phyloP scores from a whole-genome alignment of 768 basidiomycete species.

The Hericium erinaceus region DNA sequence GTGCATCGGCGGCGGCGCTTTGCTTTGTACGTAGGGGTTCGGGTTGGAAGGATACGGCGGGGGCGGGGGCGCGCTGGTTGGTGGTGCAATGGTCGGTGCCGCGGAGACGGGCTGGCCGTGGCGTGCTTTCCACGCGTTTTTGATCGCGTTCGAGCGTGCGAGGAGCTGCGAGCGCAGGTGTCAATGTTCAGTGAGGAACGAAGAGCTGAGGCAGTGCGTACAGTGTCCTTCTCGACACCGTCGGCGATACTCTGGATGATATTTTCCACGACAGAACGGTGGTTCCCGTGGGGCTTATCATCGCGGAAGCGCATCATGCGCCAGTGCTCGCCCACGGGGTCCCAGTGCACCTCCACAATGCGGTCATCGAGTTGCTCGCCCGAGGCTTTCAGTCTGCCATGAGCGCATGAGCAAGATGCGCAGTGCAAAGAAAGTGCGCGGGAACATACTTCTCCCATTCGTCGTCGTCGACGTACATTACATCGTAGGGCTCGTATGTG shows the following conservation, averaged over 20 bases:
- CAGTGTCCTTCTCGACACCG: constrained; percentile 84
- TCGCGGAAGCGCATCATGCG: constrained; percentile 89
- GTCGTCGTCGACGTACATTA: constrained; percentile 74
- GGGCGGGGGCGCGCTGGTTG: constrained; percentile 14
- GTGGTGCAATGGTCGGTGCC: constrained; percentile 16
- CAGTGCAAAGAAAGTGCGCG: not conserved
- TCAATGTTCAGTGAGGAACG: not conserved
- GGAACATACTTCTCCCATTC: constrained; percentile 83
- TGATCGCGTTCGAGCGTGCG: constrained; percentile 51
- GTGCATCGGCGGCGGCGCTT: constrained; percentile 2
- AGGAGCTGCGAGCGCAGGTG: constrained; percentile 42
- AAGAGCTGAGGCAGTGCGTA: constrained; percentile 28
- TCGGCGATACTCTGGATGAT: constrained; percentile 89
- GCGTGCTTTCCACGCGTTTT: constrained; percentile 68
- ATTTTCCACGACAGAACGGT: constrained; percentile 71
- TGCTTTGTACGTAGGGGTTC: constrained; percentile 9
- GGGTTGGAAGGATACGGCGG: constrained; percentile 13
- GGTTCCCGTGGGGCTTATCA: constrained; percentile 92
- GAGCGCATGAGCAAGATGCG: not conserved
- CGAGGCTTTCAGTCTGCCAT: constrained; percentile 64
- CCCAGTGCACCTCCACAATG: constrained; percentile 93
- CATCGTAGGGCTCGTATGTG: constrained; percentile 80
- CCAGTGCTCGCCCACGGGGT: constrained; percentile 57
- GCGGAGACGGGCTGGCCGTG: constrained; percentile 19
- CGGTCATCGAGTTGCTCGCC: constrained; percentile 90